phyloP scores from a whole-genome alignment of 208 protist species.

The Acanthamoeba triangularis region DNA sequence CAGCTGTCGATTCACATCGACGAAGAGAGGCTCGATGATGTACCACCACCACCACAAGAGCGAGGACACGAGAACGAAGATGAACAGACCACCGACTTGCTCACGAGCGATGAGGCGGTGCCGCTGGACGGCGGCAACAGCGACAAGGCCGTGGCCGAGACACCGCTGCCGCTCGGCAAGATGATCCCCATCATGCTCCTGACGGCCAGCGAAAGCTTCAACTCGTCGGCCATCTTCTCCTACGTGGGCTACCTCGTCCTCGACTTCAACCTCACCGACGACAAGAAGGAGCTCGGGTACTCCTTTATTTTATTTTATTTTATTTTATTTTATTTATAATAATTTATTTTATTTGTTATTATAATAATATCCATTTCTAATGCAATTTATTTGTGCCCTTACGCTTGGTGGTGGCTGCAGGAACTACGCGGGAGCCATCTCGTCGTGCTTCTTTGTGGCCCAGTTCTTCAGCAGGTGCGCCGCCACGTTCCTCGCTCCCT shows the following conservation, averaged over 20 bases:
- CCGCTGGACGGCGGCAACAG: neutral
- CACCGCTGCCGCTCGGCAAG: slow-evolving; percentile 52
- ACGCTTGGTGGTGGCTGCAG: too few species aligned
- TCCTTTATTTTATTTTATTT: too few species aligned
- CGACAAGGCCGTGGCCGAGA: neutral
- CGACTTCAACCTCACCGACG: slow-evolving; percentile 64
- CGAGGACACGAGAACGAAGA: neutral
- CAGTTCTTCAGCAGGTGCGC: slow-evolving; percentile 62
- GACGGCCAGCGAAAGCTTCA: slow-evolving; percentile 10
- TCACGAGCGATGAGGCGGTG: neutral
- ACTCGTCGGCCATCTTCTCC: slow-evolving; percentile 55
- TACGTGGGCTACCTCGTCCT: slow-evolving; percentile 73
- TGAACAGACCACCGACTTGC: neutral
- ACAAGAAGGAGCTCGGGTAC: slow-evolving; percentile 61
- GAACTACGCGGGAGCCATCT: slow-evolving; percentile 52
- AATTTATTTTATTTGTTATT: neutral
- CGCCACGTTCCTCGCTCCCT: neutral
- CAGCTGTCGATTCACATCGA: neutral
- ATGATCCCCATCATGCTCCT: slow-evolving; percentile 70
- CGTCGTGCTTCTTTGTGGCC: slow-evolving; percentile 42
- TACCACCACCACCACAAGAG: too few species aligned
- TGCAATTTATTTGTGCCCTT: too few species aligned
- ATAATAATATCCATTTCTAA: too few species aligned
- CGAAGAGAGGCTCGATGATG: neutral
- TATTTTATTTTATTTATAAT: neutral